These are phyloP conservation scores for Kuraishia ogatae DNA, from an alignment of 805 yeast genomes.

Conservation along the genomic window DNA sequence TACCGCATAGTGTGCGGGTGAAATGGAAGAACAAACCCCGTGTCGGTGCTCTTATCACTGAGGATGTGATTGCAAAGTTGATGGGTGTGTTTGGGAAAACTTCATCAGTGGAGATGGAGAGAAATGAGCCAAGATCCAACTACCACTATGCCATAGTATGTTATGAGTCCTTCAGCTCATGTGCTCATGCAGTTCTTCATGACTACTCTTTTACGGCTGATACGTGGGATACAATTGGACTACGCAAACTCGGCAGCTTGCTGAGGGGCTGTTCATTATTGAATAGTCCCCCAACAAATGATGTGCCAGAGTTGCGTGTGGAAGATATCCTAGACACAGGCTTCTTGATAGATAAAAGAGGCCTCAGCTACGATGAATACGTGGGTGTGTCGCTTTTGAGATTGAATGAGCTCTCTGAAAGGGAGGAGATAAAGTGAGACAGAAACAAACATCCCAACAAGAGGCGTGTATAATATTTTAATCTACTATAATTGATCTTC, in stretches of 20 bases:
- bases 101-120: constrained; percentile 6
- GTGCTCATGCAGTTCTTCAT: constrained; percentile 28
- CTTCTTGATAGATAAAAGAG: constrained; percentile 1
- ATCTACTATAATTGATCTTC: too few species aligned
- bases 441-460: too few species aligned
- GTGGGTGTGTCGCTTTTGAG: constrained; percentile 11
- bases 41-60: constrained; percentile 21
- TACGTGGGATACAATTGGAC: background rate
- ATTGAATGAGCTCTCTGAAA: background rate
- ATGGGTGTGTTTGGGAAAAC: constrained; percentile 40
- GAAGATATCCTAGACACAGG: background rate
- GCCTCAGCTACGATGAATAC: constrained; percentile 13
- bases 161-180: constrained; percentile 19
- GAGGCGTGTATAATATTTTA: too few species aligned
- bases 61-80: constrained; percentile 24
- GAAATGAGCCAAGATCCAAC: constrained; percentile 10
- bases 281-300: too few species aligned
- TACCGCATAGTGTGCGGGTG: constrained; percentile 19
- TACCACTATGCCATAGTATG: constrained; percentile 31
- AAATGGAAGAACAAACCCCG: constrained; percentile 38
- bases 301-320: background rate
- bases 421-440: background rate
- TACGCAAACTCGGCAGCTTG: constrained; percentile 1
- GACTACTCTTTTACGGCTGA: constrained; percentile 27
- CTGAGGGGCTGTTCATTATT: background rate